Conservation (phyloP, 2,329 filamentous ascomycete genomes). For the Xylariales sp. region DNA sequence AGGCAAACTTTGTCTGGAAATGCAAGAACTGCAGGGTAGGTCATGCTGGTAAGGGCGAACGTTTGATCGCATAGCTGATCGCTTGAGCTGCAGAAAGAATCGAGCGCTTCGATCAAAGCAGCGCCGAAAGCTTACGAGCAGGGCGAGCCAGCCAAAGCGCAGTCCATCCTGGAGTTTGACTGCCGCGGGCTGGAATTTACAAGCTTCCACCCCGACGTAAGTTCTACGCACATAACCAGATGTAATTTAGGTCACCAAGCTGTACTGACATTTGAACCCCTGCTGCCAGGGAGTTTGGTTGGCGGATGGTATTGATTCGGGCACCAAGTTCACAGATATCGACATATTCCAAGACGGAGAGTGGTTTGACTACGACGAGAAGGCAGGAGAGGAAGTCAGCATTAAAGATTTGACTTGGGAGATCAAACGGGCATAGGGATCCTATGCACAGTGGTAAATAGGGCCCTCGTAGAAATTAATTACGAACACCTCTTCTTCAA, state of each 20-base stretch:
- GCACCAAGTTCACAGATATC: conserved; percentile 75
- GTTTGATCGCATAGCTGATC: not conserved
- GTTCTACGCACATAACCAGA: too few relatives aligned
- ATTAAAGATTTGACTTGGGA: conserved; percentile 89
- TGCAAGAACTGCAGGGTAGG: conserved; percentile 95
- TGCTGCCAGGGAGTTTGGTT: conserved; percentile 75
- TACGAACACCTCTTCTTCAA: too few relatives aligned
- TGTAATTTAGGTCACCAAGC: too few relatives aligned
- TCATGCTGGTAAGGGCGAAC: conserved; percentile 3
- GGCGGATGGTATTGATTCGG: conserved; percentile 74
- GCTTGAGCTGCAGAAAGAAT: conserved; percentile 58
- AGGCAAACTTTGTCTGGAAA: conserved; percentile 99
- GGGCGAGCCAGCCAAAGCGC: conserved; percentile 65
- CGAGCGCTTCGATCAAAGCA: conserved; percentile 77
- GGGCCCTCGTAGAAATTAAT: not conserved
- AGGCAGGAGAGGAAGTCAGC: conserved; percentile 84
- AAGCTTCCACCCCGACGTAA: conserved; percentile 85
- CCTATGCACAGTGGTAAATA: too few relatives aligned
- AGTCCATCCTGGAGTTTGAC: conserved; percentile 86
- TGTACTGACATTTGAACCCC: not conserved
- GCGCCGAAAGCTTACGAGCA: conserved; percentile 69
- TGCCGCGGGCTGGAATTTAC: conserved; percentile 90
- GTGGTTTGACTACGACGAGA: conserved; percentile 98
- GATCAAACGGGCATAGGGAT: conserved; percentile 40
- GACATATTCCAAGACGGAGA: conserved; percentile 78